phyloP scores from a whole-genome alignment of 1,284 basidiomycete genomes.

The Sanghuangporus baumii region DNA sequence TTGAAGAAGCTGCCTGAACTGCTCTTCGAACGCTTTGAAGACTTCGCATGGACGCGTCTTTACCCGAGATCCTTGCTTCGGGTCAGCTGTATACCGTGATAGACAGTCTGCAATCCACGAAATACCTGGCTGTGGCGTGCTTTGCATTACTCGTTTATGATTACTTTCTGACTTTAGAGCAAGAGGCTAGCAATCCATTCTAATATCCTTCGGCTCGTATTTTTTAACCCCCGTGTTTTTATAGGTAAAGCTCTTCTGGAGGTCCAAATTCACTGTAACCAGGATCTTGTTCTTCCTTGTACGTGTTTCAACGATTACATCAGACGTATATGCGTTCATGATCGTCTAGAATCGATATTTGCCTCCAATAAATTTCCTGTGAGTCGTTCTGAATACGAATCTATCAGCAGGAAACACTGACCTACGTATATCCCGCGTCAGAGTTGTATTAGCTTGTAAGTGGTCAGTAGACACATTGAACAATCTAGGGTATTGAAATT shows the following conservation, averaged over 20 bases:
- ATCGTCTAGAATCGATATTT: slow-evolving; percentile 13
- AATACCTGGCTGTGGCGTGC: slow-evolving; percentile 16
- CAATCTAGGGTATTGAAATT: not conserved
- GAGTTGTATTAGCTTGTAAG: slow-evolving; percentile 12
- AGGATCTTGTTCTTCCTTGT: slow-evolving; percentile 13
- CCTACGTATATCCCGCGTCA: not conserved
- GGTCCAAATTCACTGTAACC: slow-evolving; percentile 1
- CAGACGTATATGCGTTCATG: not conserved
- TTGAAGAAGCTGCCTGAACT: too few relatives aligned
- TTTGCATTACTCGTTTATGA: slow-evolving; percentile 11
- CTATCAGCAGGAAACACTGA: not conserved
- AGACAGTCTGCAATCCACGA: slow-evolving; percentile 10
- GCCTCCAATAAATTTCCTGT: slow-evolving; percentile 11
- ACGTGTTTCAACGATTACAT: not conserved
- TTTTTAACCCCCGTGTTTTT: not conserved
- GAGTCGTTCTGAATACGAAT: not conserved
- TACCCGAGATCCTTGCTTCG: not conserved
- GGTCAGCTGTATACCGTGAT: not conserved
- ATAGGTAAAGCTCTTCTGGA: slow-evolving; percentile 12
- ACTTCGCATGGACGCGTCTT: not conserved
- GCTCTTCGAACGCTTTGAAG: too few relatives aligned
- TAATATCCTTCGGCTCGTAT: not conserved
- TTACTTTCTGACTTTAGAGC: slow-evolving; percentile 10
- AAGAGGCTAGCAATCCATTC: slow-evolving; percentile 1
- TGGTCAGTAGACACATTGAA: not conserved